Percentiles rank a stretch among this genome's conserved stretches.
Conservation (phyloP, 2,329 filamentous ascomycete species). For the Davidsoniella neocaledoniae region DNA sequence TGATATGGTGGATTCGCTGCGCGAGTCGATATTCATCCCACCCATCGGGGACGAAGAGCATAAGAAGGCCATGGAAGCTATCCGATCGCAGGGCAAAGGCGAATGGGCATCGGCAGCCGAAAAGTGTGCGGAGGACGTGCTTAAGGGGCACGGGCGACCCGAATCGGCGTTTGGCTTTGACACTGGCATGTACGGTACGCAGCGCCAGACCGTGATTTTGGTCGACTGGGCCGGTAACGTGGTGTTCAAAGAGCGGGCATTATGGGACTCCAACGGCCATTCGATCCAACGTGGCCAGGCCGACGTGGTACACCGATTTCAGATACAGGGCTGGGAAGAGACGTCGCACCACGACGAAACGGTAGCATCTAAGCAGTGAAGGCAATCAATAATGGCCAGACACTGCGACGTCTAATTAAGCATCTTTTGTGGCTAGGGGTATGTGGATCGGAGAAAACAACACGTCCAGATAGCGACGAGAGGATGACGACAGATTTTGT, state of each 20-base stretch:
- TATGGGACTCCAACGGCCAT: constrained; percentile 43
- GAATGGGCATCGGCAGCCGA: constrained; percentile 3
- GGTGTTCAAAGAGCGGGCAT: constrained; percentile 39
- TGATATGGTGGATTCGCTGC: constrained; percentile 35
- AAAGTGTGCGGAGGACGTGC: constrained; percentile 22
- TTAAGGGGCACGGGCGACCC: constrained; percentile 22
- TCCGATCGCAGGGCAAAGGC: constrained; percentile 20
- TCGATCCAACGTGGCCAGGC: constrained; percentile 34
- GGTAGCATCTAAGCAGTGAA: too few species aligned
- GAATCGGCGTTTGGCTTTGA: constrained; percentile 29
- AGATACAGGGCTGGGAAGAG: constrained; percentile 36
- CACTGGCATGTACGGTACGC: constrained; percentile 46
- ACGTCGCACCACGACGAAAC: not conserved
- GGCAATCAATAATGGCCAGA: too few species aligned
- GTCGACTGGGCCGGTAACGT: constrained; percentile 48
- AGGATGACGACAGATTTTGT: too few species aligned
- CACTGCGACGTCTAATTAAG: too few species aligned
- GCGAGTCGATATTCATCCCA: constrained; percentile 45
- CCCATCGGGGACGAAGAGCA: constrained; percentile 34
- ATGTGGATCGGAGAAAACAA: too few species aligned
- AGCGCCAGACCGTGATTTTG: constrained; percentile 44
- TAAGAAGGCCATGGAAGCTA: constrained; percentile 27
- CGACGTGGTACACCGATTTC: constrained; percentile 38
- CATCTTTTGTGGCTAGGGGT: too few species aligned
- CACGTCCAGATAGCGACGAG: too few species aligned